These are phyloP conservation scores for Pelargonium myrrhifolium DNA, from an alignment of 441 rosid species.

Conservation along the genomic window DNA sequence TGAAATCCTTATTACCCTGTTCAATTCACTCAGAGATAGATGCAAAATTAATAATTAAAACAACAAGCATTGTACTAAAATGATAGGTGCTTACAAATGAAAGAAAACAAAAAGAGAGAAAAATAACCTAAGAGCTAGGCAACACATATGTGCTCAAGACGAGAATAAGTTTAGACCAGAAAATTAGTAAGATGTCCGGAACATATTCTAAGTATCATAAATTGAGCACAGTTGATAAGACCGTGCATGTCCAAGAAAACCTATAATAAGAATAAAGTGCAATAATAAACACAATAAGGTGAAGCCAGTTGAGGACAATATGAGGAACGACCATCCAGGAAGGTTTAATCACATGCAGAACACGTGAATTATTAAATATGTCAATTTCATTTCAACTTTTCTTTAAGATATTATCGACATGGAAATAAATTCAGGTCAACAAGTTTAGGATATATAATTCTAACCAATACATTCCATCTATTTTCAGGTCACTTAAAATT, in stretches of 20 bases:
- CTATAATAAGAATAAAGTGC: background rate
- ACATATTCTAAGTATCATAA: background rate
- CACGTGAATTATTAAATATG: background rate
- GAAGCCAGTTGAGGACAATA: background rate
- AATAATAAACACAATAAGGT: background rate
- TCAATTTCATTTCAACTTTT: background rate
- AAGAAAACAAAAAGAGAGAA: background rate
- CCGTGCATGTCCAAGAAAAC: background rate
- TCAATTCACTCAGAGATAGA: constrained; percentile 21
- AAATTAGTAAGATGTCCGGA: background rate
- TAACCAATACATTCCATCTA: background rate
- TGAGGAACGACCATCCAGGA: background rate
- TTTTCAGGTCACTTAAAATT: background rate
- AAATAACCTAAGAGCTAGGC: background rate
- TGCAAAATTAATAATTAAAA: background rate
- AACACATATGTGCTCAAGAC: background rate
- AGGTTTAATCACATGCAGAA: background rate
- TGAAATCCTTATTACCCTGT: constrained; percentile 95
- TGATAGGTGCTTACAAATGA: too few species aligned
- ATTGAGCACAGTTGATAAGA: background rate
- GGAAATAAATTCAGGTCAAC: background rate
- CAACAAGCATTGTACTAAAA: too few species aligned
- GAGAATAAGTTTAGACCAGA: background rate
- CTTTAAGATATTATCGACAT: background rate
- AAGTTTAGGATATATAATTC: background rate